Evolutionary conservation across 129 eudicot species (phyloP), one percentile per base, ranked within the genome.

Genomic region (Kitagawia praeruptora): DNA sequence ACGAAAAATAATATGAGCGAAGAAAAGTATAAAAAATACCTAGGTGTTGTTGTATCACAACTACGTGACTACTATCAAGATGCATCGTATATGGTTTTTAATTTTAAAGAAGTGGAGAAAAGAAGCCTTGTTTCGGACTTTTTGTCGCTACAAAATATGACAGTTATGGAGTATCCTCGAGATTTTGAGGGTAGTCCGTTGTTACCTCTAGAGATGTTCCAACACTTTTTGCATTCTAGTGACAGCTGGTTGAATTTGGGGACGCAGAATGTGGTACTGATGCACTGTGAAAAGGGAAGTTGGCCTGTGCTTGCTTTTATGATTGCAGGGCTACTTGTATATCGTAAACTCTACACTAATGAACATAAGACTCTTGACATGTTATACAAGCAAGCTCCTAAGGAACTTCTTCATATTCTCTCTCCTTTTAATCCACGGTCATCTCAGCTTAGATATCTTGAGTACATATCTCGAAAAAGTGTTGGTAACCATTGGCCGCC

Each of bases 381-480:
- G 95, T 88, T 88, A 69, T 86, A 90, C 84, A 90, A 90, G 82
- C 91, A 87, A 82, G 91, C 89, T 40, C 88, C 91, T 56, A 89
- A 79, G 86, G 97, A 92, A 75, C 90, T 96, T 72, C 92, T 92
- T 83, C 92, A 86, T 66, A 84, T 87, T 79, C 79, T 88, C 84
- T 86, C 97, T 76, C 96, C 95, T 80, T 79, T 96, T 77, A 96
- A 96, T 89, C 97, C 99, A 37, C 88, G 86, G 73, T 96, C 99
- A 73, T 96, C 99, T 45, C 99, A 96, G 74, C 83, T 89, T 77
- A 87, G 99, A 85, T 96, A 96, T 84, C 99, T 96, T 84, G 95
- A 96, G 81, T 96, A 96, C 86, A 85, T 96, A 41, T 87, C 95
- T 58, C 85, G 97, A 76, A 87, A 96, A 84, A 90, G 89, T 88